Evolutionary conservation across 2,329 filamentous ascomycete species (phyloP), one percentile per base, ranked within the genome.

Genomic region (Meredithiella fracta): DNA sequence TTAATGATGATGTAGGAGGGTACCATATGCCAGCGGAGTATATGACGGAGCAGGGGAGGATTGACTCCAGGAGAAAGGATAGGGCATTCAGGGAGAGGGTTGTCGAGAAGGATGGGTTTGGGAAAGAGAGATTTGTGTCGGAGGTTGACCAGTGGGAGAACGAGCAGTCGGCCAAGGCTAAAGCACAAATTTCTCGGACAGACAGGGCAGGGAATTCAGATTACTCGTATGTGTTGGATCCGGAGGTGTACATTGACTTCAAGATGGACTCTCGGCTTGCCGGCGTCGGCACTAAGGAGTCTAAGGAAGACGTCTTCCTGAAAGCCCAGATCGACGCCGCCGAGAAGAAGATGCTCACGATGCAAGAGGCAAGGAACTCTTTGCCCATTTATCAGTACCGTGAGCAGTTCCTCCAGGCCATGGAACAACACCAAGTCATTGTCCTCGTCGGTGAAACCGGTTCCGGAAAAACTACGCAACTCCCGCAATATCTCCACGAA

Each of bases 131-230:
- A 63, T 94, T 88, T 62, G 80, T 95, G 58, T 95, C 89, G 0
- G 92, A 98, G 66, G 86, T 95, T 60, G 90, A 98, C 60, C 86
- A 95, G 64, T 98, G 91, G 91, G 92, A 98, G 66, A 73, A 80
- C 58, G 91, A 97, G 65, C 91, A 97, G 69, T 78, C 85, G 0
- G 77, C 82, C 57, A 94, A 94, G 67, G 90, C 88, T 4, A 92
- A 91, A 66, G 82, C 87, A 1, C 89, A 95, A 66, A 88, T 94
- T 58, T 76, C 80, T 61, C 79, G 81, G 54, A 72, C 80, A 0
- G 87, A 94, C 64, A 77, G 83, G 37, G 38, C 25, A 31, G 82
- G 90, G 54, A 82, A 89, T 11, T 53, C 51, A 2, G 83, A 94
- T 58, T 98, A 97, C 65, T 86, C 92, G 62, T 95, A 90, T 65